A percentile compares a stretch with the other conserved stretches of the same genome.
These are phyloP conservation scores for Diaporthe batatas DNA, from an alignment of 2,329 filamentous ascomycete genomes.

Conservation along the genomic window DNA sequence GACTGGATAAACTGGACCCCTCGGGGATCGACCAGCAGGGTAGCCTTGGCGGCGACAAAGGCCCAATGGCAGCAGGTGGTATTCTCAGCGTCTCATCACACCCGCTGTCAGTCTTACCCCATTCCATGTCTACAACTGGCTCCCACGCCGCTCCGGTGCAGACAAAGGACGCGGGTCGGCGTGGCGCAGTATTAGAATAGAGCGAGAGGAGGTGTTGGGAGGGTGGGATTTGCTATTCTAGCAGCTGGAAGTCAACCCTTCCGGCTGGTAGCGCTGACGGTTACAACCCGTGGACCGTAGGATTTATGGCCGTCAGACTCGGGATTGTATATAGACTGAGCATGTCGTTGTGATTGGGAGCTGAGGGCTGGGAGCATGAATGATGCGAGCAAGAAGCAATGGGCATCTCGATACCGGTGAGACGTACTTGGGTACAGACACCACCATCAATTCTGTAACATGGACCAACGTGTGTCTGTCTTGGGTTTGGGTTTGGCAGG, in stretches of 20 bases:
- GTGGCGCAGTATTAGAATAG: conserved; percentile 21
- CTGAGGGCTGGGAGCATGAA: not conserved
- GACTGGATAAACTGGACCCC: not conserved
- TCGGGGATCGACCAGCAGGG: not conserved
- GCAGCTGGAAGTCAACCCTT: not conserved
- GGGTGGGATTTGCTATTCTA: not conserved
- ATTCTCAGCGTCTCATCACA: conserved; percentile 27
- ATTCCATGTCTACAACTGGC: conserved; percentile 13
- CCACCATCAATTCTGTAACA: conserved; percentile 31
- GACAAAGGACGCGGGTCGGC: conserved; percentile 5
- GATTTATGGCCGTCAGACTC: not conserved
- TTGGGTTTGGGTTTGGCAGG: conserved; percentile 3
- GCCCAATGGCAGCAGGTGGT: conserved; percentile 13
- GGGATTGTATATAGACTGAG: not conserved
- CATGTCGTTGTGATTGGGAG: not conserved
- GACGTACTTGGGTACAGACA: not conserved
- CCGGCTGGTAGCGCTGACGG: conserved; percentile 29
- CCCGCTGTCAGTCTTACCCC: not conserved
- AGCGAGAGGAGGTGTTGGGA: not conserved
- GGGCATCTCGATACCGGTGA: conserved; percentile 1
- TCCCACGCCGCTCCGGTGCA: conserved; percentile 13
- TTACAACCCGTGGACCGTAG: not conserved
- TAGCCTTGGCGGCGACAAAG: not conserved
- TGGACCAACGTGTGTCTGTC: conserved; percentile 1
- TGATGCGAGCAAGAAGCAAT: not conserved